Conservation (phyloP, 768 basidiomycete genomes). For the Russula abietina region DNA sequence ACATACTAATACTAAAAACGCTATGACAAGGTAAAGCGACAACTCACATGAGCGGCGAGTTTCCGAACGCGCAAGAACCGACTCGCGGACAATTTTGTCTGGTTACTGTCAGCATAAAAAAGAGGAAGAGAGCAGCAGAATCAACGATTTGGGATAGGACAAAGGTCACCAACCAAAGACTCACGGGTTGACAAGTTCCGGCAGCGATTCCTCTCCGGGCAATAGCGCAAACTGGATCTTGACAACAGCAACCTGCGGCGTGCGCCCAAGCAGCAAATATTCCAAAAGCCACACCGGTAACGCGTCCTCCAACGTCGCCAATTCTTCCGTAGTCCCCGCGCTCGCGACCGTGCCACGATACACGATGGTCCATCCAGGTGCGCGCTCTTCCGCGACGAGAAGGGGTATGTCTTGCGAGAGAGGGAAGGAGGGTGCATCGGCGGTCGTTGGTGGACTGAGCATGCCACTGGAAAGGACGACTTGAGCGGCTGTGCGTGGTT, state of each 20-base stretch:
- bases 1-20: background rate
- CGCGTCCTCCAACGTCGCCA: conserved; percentile 56
- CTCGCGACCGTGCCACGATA: conserved; percentile 67
- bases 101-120: conserved; percentile 40
- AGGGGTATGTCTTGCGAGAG: conserved; percentile 58
- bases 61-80: conserved; percentile 82
- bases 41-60: conserved; percentile 68
- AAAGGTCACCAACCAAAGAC: conserved; percentile 30
- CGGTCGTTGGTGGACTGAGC: conserved; percentile 58
- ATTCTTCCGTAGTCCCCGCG: conserved; percentile 42
- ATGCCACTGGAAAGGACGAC: conserved; percentile 45
- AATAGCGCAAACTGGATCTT: conserved; percentile 90
- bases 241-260: conserved; percentile 43
- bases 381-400: conserved; percentile 75
- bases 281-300: conserved; percentile 89
- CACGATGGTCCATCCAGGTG: conserved; percentile 65
- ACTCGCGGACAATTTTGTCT: conserved; percentile 85
- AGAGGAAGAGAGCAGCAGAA: background rate
- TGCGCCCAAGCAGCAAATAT: conserved; percentile 68
- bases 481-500: conserved; percentile 48
- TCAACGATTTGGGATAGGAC: background rate
- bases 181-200: conserved; percentile 81
- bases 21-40: background rate
- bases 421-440: conserved; percentile 63
- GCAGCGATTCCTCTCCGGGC: conserved; percentile 61